These are phyloP conservation scores for Carex scoparia DNA, from an alignment of 176 grass and related monocot species.

Conservation along the genomic window DNA sequence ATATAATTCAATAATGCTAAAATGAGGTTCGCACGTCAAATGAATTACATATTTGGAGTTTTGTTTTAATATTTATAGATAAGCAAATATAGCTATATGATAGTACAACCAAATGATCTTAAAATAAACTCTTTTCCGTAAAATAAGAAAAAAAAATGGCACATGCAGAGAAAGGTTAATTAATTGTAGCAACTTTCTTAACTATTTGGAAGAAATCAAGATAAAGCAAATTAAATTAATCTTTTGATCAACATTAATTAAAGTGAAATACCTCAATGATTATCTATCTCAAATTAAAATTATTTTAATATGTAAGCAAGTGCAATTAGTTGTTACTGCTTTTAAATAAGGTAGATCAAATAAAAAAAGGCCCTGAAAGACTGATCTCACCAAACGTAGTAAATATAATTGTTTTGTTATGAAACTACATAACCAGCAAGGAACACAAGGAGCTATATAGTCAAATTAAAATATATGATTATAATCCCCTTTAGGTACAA, in stretches of 20 bases:
- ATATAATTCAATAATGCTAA: neutral
- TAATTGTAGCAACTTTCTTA: neutral
- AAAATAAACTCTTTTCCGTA: neutral
- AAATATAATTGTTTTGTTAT: constrained; percentile 27
- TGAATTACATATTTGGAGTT: neutral
- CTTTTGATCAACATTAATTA: neutral
- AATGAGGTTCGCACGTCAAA: neutral
- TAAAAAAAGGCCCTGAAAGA: constrained; percentile 8
- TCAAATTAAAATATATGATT: constrained; percentile 67
- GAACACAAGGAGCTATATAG: neutral
- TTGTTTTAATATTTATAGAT: neutral
- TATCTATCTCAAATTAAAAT: neutral
- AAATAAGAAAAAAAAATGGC: neutral
- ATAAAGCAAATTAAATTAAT: neutral
- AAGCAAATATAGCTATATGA: neutral
- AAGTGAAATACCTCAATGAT: neutral
- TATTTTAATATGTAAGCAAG: neutral
- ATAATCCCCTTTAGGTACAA: constrained; percentile 49
- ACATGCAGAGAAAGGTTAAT: neutral
- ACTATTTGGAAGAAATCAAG: neutral
- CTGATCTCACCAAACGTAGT: constrained; percentile 27
- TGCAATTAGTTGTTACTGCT: neutral
- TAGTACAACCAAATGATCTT: neutral
- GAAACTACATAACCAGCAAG: neutral
- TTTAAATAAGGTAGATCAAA: neutral